These are phyloP conservation scores for Echinosophora koreensis DNA, from an alignment of 306 rosid species.

Conservation along the genomic window DNA sequence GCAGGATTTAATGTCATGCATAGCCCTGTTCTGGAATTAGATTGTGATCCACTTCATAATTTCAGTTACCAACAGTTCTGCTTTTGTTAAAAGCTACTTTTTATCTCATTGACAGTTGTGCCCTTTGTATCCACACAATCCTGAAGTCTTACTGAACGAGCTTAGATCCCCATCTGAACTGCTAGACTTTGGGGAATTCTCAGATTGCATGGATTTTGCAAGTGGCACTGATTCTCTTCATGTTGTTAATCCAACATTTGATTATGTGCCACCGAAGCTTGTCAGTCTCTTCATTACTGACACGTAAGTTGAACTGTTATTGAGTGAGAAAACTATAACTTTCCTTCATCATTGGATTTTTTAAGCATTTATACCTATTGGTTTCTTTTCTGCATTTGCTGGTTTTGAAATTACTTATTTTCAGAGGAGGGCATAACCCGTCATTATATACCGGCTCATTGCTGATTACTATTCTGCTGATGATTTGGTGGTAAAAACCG, in stretches of 20 bases:
- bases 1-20: background rate
- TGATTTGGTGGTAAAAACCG: conserved; percentile 86
- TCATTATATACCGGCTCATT: conserved; percentile 95
- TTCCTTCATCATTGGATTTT: conserved; percentile 10
- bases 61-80: conserved; percentile 24
- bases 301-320: conserved; percentile 75
- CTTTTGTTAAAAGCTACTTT: conserved; percentile 43
- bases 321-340: conserved; percentile 10
- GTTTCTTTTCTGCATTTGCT: conserved; percentile 37
- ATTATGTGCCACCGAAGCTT: conserved; percentile 92
- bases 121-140: conserved; percentile 98
- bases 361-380: conserved; percentile 16
- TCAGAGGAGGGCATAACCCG: conserved; percentile 97
- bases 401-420: conserved; percentile 45
- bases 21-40: conserved; percentile 25
- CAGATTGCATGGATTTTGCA: conserved; percentile 90
- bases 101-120: conserved; percentile 70
- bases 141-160: conserved; percentile 85
- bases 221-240: conserved; percentile 80
- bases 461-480: conserved; percentile 95
- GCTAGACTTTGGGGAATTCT: conserved; percentile 97
- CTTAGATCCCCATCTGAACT: conserved; percentile 97
- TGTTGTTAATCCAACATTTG: conserved; percentile 90
- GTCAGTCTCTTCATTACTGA: conserved; percentile 92
- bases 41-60: conserved; percentile 27